Evolutionary conservation across 352 stramenopile genomes (phyloP).

Genomic region (Phytophthora pini): DNA sequence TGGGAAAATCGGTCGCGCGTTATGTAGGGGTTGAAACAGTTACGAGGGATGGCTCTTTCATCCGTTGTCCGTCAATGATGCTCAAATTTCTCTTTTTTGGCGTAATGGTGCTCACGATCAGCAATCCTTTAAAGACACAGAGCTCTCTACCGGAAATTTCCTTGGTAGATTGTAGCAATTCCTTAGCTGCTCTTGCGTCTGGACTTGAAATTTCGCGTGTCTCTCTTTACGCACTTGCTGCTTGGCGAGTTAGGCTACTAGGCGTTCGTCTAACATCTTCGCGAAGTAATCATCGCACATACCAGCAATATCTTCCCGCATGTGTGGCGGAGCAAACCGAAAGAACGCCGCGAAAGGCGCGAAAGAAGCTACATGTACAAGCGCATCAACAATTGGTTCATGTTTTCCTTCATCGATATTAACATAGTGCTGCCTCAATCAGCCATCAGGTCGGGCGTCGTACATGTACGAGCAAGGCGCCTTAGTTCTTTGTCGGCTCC

Average conservation of each 20-base stretch:
- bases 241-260: background rate
- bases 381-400: too few relatives aligned
- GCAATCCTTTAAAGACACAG: background rate
- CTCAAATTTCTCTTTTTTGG: constrained; percentile 1
- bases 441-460: too few relatives aligned
- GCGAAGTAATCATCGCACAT: background rate
- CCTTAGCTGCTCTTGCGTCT: background rate
- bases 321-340: background rate
- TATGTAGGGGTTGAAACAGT: constrained; percentile 2
- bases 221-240: background rate
- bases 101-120: constrained; percentile 5
- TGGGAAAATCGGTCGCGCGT: constrained; percentile 5
- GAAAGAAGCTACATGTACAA: background rate
- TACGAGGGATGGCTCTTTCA: background rate
- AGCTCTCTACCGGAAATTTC: constrained; percentile 2
- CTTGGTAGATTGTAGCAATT: background rate
- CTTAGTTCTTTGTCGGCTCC: too few relatives aligned
- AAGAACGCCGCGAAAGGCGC: background rate
- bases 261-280: background rate
- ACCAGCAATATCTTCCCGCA: constrained; percentile 1
- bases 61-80: constrained; percentile 2
- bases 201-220: background rate
- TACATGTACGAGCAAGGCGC: too few relatives aligned
- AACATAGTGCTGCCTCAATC: too few relatives aligned
- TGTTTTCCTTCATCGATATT: too few relatives aligned